A percentile compares a stretch with the other conserved stretches of the same genome.
These are phyloP conservation scores for Candida manassasensis DNA, from an alignment of 805 yeast genomes.

Conservation along the genomic window DNA sequence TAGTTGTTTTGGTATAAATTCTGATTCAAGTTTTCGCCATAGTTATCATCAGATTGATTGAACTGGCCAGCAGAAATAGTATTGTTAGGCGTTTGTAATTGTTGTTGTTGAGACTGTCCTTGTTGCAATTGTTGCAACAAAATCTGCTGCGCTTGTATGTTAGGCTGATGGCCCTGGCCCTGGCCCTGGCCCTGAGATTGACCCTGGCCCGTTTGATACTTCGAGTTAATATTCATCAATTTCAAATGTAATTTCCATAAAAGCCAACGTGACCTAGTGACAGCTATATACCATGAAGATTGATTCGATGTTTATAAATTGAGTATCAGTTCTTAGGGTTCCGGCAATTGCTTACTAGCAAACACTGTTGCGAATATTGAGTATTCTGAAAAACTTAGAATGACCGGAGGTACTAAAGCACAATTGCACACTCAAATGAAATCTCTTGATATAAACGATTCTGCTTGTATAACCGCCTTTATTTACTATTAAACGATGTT, in stretches of 20 bases:
- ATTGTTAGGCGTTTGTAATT: conserved; percentile 12
- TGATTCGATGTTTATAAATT: too few relatives aligned
- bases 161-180: conserved; percentile 26
- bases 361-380: too few relatives aligned
- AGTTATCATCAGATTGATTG: conserved; percentile 11
- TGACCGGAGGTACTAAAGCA: too few relatives aligned
- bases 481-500: too few relatives aligned
- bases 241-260: neutral
- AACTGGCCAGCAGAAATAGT: conserved; percentile 11
- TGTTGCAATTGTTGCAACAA: conserved; percentile 30
- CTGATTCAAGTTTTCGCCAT: conserved; percentile 14
- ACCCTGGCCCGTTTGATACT: conserved; percentile 27
- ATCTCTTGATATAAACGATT: too few relatives aligned
- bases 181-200: conserved; percentile 18
- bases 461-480: too few relatives aligned
- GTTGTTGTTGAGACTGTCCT: conserved; percentile 28
- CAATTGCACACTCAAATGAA: too few relatives aligned
- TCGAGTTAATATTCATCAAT: conserved; percentile 32
- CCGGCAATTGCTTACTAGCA: too few relatives aligned
- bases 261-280: too few relatives aligned
- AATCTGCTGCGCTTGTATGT: conserved; percentile 39
- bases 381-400: too few relatives aligned
- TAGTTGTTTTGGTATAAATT: conserved; percentile 17
- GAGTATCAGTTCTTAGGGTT: too few relatives aligned
- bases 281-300: too few relatives aligned